Evolutionary conservation across 768 basidiomycete species (phyloP).

Genomic region (Leccinum variicolor): DNA sequence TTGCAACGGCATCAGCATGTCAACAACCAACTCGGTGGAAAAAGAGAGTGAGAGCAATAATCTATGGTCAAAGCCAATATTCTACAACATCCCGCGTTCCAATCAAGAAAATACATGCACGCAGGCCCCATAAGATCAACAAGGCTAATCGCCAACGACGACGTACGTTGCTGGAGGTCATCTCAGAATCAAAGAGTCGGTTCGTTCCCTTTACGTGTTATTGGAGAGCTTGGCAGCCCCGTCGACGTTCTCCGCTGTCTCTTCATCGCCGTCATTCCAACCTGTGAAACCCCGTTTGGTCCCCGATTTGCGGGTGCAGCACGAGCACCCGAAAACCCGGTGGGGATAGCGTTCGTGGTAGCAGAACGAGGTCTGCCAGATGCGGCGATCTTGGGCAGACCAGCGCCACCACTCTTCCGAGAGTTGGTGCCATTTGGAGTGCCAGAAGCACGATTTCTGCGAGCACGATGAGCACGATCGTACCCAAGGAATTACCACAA

Average conservation of each 20-base stretch:
- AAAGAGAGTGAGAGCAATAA: constrained; percentile 27
- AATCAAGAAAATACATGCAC: constrained; percentile 32
- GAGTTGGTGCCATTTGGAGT: constrained; percentile 56
- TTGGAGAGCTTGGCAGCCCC: constrained; percentile 40
- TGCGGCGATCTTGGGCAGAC: constrained; percentile 73
- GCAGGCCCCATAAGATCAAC: constrained; percentile 17
- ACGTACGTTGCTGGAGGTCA: constrained; percentile 6
- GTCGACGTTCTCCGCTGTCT: constrained; percentile 78
- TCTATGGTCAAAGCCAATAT: constrained; percentile 30
- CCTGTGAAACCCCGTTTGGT: constrained; percentile 15
- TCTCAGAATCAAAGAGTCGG: constrained; percentile 11
- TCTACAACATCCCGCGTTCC: constrained; percentile 31
- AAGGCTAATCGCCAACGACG: constrained; percentile 5
- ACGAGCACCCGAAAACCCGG: constrained; percentile 42
- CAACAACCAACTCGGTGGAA: constrained; percentile 7
- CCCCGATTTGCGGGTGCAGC: constrained; percentile 33
- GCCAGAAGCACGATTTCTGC: constrained; percentile 79
- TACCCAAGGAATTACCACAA: background rate
- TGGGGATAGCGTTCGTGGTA: constrained; percentile 57
- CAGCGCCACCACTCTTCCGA: constrained; percentile 53
- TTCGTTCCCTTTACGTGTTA: constrained; percentile 31
- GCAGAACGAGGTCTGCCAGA: constrained; percentile 68
- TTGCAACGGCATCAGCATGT: constrained; percentile 20
- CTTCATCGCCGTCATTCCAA: constrained; percentile 53
- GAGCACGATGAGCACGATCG: background rate